Percentiles rank a stretch among this genome's conserved stretches.
phyloP scores from a whole-genome alignment of 2,329 filamentous ascomycete species.

The Xylariaceae sp. region DNA sequence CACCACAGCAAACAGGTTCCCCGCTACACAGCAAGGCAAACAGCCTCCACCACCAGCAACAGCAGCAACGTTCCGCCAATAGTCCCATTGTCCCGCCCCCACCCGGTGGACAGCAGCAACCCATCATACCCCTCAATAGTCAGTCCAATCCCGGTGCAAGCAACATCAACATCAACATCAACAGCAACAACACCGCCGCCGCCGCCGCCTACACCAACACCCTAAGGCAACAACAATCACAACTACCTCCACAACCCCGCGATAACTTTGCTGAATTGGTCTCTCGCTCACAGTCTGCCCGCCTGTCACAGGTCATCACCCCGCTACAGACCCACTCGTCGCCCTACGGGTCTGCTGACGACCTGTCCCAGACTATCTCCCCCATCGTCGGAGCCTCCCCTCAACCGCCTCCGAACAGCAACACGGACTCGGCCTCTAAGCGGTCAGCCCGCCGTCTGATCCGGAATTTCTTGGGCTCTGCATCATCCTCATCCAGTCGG shows the following conservation, averaged over 20 bases:
- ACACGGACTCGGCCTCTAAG: no score
- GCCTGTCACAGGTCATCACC: constrained; percentile 38
- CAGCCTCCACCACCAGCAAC: constrained; percentile 6
- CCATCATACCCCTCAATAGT: constrained; percentile 36
- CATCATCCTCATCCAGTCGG: constrained; percentile 34
- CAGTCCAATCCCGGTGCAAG: constrained; percentile 34
- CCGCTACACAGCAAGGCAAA: constrained; percentile 10
- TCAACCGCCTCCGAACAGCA: constrained; percentile 32
- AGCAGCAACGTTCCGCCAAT: constrained; percentile 24
- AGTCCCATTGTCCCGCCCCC: constrained; percentile 26
- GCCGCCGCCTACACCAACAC: constrained; percentile 7
- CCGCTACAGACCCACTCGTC: constrained; percentile 32
- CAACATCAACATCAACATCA: constrained; percentile 19
- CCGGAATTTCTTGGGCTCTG: constrained; percentile 50
- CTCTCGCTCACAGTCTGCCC: constrained; percentile 50
- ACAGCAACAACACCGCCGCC: constrained; percentile 24
- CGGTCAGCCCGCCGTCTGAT: constrained; percentile 51
- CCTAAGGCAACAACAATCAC: constrained; percentile 6
- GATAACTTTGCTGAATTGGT: constrained; percentile 46
- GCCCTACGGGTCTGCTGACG: constrained; percentile 40
- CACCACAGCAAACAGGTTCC: no score
- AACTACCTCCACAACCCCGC: constrained; percentile 32
- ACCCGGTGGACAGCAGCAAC: constrained; percentile 19
- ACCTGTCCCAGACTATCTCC: constrained; percentile 33
- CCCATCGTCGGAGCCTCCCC: constrained; percentile 16